phyloP scores from a whole-genome alignment of 2,329 filamentous ascomycete species.

The Zelopaecilomyces penicillatus region DNA sequence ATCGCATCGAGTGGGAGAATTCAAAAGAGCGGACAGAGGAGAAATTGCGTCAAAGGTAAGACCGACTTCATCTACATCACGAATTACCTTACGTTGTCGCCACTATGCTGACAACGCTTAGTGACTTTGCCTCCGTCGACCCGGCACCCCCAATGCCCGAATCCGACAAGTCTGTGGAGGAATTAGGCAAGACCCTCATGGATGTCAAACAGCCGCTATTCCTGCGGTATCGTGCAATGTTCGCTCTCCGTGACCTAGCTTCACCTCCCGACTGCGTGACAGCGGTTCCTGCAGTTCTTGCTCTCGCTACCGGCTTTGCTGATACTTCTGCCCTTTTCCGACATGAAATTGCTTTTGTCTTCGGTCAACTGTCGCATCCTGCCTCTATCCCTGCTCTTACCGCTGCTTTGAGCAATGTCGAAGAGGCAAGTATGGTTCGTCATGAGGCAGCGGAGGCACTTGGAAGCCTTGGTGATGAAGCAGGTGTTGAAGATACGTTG shows the following conservation, averaged over 20 bases:
- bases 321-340: constrained; percentile 90
- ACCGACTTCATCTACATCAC: not conserved
- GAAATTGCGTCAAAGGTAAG: constrained; percentile 72
- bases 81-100: constrained; percentile 11
- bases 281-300: constrained; percentile 76
- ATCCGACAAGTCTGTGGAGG: constrained; percentile 58
- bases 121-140: constrained; percentile 92
- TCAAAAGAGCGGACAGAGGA: constrained; percentile 63
- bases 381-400: constrained; percentile 91
- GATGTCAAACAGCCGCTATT: constrained; percentile 76
- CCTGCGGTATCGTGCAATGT: constrained; percentile 94
- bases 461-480: constrained; percentile 86
- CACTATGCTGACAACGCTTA: constrained; percentile 33
- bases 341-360: constrained; percentile 97
- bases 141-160: constrained; percentile 83
- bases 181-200: constrained; percentile 69
- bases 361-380: constrained; percentile 90
- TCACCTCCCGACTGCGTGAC: constrained; percentile 88
- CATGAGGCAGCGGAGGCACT: constrained; percentile 96
- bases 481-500: constrained; percentile 81
- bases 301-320: constrained; percentile 74
- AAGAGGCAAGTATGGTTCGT: constrained; percentile 91
- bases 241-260: constrained; percentile 86
- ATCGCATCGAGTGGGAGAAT: constrained; percentile 88
- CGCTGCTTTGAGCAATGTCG: constrained; percentile 63